Base-by-base conservation (phyloP, 192 early-diverging fungal species). In the Backusella parvicylindrica region DNA sequence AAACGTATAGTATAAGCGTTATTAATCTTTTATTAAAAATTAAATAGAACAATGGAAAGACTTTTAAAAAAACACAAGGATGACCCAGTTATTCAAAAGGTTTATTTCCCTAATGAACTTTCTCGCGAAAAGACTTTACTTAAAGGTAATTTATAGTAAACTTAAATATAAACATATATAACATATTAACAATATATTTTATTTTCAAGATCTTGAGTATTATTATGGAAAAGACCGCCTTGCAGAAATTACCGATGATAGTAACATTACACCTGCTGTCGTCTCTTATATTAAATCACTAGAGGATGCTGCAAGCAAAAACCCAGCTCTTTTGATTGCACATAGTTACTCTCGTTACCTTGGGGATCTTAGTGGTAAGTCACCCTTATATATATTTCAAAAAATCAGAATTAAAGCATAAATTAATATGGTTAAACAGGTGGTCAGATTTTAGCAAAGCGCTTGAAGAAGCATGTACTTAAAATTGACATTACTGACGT, bases 311-410 rank as follows among this genome's bases (percentile, higher is more conserved):
- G 47, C 73, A 18, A 30, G 36, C 32, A 72, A 74, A 26, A 81
- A 83, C 47, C 85, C 86, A 32, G 81, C 77, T 30, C 80, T 89
- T 6, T 71, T 89, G 47, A 79, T 87, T 60, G 87, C 87, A 53
- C 86, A 89, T 69, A 73, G 81, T 23, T 89, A 89, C 69, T 79
- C 83, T 28, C 84, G 87, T 12, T 89, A 89, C 75, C 72, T 89
- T 3, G 87, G 87, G 28, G 87, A 89, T 76, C 81, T 89, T 40
- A 84, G 82, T 6, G 78, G 75, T 76, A 64, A 3, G 75, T 35
- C 32, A 11, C 13, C 13, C 11, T 41, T 13, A 3, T 18, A 35
- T n/a, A 12, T 40, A 50, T 15, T 26, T 64, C 12, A 35, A 33
- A 33, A 49, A 73, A 26, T 18, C 23, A 35, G 23, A 41, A 49